phyloP scores from a whole-genome alignment of 345 rosid species.

The Citrus maxima region DNA sequence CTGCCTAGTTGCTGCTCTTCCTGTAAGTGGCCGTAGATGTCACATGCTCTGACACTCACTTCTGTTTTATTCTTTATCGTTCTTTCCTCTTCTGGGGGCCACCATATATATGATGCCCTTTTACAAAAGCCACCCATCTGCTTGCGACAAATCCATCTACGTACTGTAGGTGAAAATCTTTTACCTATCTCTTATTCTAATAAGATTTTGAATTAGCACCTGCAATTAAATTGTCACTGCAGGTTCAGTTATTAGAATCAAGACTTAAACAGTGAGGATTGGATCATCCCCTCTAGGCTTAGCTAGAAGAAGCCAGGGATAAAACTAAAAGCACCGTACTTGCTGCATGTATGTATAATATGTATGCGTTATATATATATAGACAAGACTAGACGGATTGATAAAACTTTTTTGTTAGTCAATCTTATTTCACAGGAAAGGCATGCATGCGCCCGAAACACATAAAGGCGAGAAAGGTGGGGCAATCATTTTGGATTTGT shows the following conservation, averaged over 20 bases:
- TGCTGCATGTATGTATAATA: too few species aligned
- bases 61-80: slow-evolving; percentile 39
- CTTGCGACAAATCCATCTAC: background rate
- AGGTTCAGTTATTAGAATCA: background rate
- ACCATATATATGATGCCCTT: background rate
- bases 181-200: background rate
- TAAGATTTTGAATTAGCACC: too few species aligned
- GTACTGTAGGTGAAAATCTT: background rate
- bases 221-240: too few species aligned
- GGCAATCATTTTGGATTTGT: slow-evolving; percentile 26
- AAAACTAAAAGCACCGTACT: background rate
- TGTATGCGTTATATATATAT: background rate
- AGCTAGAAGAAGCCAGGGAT: slow-evolving; percentile 25
- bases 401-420: background rate
- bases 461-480: slow-evolving; percentile 12
- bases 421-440: slow-evolving; percentile 1
- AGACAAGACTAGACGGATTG: slow-evolving; percentile 23
- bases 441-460: slow-evolving; percentile 2
- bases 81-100: slow-evolving; percentile 22
- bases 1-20: background rate
- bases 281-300: background rate
- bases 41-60: slow-evolving; percentile 50
- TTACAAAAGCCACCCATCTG: slow-evolving; percentile 7
- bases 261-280: background rate
- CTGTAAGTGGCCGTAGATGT: slow-evolving; percentile 11